Conservation (phyloP, 345 rosid species). For the Streptanthus diversifolius region DNA sequence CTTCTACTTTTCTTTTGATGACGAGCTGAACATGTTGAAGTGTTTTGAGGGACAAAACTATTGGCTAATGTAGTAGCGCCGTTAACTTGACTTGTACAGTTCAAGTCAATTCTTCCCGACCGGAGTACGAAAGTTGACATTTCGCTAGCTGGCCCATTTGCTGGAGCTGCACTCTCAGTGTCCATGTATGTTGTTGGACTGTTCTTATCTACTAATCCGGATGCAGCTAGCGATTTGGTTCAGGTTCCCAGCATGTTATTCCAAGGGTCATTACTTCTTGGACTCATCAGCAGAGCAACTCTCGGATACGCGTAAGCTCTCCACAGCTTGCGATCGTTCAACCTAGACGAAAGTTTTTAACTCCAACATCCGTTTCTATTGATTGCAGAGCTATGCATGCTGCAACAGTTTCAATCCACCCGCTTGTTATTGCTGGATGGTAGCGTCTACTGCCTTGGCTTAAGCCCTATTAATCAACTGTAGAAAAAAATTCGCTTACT, state of each 20-base stretch:
- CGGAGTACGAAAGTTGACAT: slow-evolving; percentile 83
- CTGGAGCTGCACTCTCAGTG: slow-evolving; percentile 83
- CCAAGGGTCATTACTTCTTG: slow-evolving; percentile 96
- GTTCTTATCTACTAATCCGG: slow-evolving; percentile 71
- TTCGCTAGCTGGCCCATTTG: slow-evolving; percentile 89
- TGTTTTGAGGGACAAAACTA: not conserved
- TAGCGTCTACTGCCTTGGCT: slow-evolving; percentile 30
- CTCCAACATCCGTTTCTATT: not conserved
- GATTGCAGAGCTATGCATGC: slow-evolving; percentile 81
- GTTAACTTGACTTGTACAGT: slow-evolving; percentile 46
- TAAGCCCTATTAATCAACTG: not conserved
- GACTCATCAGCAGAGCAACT: slow-evolving; percentile 84
- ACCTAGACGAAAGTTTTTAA: not conserved
- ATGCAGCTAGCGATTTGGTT: slow-evolving; percentile 74
- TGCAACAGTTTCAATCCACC: slow-evolving; percentile 81
- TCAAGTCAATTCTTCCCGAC: slow-evolving; percentile 92
- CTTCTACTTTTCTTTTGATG: not conserved
- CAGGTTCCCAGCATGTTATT: slow-evolving; percentile 88
- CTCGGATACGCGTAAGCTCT: slow-evolving; percentile 82
- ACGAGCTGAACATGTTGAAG: not conserved
- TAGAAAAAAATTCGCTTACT: slow-evolving; percentile 24
- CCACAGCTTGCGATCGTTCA: slow-evolving; percentile 24
- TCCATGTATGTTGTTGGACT: slow-evolving; percentile 90
- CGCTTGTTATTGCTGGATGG: slow-evolving; percentile 96
- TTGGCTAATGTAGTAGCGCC: not conserved